phyloP scores from a whole-genome alignment of 2,329 filamentous ascomycete species.

The Xylariales sp. region DNA sequence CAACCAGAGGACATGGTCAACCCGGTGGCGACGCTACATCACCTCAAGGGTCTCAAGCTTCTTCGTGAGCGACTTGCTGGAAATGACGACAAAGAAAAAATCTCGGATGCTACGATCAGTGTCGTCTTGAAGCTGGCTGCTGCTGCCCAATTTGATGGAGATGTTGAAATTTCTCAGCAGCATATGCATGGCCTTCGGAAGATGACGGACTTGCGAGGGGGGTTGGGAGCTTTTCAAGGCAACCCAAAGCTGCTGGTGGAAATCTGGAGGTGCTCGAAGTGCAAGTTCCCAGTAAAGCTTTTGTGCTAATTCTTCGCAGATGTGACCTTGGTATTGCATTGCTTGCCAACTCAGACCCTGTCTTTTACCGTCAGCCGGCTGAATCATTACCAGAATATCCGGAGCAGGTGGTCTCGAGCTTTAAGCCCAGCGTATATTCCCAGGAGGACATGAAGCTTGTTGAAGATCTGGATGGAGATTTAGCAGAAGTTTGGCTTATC shows the following conservation, averaged over 20 bases:
- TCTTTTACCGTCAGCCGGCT: constrained; percentile 9
- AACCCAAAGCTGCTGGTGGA: constrained; percentile 32
- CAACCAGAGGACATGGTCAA: constrained; percentile 4
- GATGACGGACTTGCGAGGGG: constrained; percentile 33
- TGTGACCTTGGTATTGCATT: constrained; percentile 16
- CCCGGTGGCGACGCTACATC: constrained; percentile 18
- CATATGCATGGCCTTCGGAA: constrained; percentile 33
- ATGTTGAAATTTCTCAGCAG: constrained; percentile 22
- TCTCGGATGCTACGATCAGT: constrained; percentile 26
- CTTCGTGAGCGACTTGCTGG: constrained; percentile 26
- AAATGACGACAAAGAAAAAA: constrained; percentile 15
- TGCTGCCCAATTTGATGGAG: constrained; percentile 24
- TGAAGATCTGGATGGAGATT: constrained; percentile 12
- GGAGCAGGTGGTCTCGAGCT: neutral
- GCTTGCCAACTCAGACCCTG: constrained; percentile 13
- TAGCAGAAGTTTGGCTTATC: constrained; percentile 17
- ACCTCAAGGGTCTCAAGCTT: constrained; percentile 22
- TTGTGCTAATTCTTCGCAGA: constrained; percentile 1
- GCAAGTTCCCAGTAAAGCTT: neutral
- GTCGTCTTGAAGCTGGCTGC: constrained; percentile 27
- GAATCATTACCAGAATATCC: constrained; percentile 12
- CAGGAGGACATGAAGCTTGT: neutral
- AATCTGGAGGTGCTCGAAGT: constrained; percentile 16
- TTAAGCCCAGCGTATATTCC: neutral
- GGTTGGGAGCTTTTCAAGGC: constrained; percentile 23